phyloP scores from a whole-genome alignment of 495 filamentous ascomycete genomes.

The Bathelium albidoporum region DNA sequence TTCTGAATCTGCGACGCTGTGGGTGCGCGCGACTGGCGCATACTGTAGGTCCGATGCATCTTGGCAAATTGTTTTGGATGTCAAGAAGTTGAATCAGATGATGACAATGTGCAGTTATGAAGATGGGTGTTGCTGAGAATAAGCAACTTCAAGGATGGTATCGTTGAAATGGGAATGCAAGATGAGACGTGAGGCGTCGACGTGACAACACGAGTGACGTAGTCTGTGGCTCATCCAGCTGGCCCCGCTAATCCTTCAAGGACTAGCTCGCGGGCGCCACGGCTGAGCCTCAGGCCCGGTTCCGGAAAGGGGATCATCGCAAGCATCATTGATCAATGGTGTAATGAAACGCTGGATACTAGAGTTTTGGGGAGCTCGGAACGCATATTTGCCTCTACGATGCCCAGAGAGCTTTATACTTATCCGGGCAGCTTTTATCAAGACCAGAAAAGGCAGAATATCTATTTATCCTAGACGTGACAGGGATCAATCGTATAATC shows the following conservation, averaged over 20 bases:
- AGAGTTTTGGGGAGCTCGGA: too few species aligned
- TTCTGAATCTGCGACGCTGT: conserved; percentile 85
- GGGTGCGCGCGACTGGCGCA: conserved; percentile 91
- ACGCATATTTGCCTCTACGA: background rate
- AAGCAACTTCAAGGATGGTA: background rate
- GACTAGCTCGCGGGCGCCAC: background rate
- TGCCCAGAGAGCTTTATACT: background rate
- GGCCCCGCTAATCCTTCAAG: background rate
- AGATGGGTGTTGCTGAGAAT: background rate
- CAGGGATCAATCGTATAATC: too few species aligned
- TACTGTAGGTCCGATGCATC: conserved; percentile 98
- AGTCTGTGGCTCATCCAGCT: background rate
- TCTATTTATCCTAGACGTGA: too few species aligned
- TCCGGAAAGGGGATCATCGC: background rate
- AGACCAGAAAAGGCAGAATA: too few species aligned
- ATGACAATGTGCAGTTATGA: background rate
- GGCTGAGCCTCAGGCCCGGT: background rate
- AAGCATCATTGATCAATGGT: background rate
- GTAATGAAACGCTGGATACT: background rate
- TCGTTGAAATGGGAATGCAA: background rate
- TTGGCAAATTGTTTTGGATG: conserved; percentile 5
- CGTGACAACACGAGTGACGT: background rate
- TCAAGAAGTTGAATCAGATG: background rate
- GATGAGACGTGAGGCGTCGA: background rate
- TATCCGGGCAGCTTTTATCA: too few species aligned